Conservation (phyloP, 2,329 filamentous ascomycete species). For the Geosmithia flava region DNA sequence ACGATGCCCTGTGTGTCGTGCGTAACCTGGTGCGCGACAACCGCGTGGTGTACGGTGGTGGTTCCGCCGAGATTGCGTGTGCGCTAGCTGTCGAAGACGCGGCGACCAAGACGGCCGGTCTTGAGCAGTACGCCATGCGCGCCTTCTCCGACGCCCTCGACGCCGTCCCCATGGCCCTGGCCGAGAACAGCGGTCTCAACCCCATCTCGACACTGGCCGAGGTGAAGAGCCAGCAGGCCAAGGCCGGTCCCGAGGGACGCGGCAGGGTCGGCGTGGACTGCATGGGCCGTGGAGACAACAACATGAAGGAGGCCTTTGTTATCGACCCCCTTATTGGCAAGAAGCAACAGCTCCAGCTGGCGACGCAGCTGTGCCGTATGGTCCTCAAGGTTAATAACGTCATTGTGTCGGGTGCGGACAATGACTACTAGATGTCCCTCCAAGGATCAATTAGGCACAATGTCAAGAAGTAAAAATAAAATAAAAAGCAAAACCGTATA, state of each 20-base stretch:
- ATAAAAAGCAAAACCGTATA: background rate
- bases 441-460: constrained; percentile 1
- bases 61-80: constrained; percentile 94
- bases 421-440: constrained; percentile 56
- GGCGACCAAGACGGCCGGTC: constrained; percentile 85
- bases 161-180: constrained; percentile 84
- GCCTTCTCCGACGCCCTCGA: constrained; percentile 94
- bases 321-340: constrained; percentile 98
- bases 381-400: constrained; percentile 96
- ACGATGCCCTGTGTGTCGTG: constrained; percentile 95
- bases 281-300: constrained; percentile 89
- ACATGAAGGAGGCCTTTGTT: constrained; percentile 97
- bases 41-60: constrained; percentile 93
- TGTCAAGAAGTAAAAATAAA: constrained; percentile 6
- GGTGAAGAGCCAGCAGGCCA: constrained; percentile 94
- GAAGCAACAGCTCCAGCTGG: constrained; percentile 89
- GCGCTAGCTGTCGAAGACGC: constrained; percentile 92
- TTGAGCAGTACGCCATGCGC: constrained; percentile 98
- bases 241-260: constrained; percentile 38
- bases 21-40: constrained; percentile 94
- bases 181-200: constrained; percentile 93
- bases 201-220: constrained; percentile 90
- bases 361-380: constrained; percentile 96
- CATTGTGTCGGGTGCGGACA: constrained; percentile 75
- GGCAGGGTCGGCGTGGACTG: constrained; percentile 86